Evolutionary conservation across 2,329 filamentous ascomycete species (phyloP), one percentile per base, ranked within the genome.

Genomic region (Fusarium sambucinum): DNA sequence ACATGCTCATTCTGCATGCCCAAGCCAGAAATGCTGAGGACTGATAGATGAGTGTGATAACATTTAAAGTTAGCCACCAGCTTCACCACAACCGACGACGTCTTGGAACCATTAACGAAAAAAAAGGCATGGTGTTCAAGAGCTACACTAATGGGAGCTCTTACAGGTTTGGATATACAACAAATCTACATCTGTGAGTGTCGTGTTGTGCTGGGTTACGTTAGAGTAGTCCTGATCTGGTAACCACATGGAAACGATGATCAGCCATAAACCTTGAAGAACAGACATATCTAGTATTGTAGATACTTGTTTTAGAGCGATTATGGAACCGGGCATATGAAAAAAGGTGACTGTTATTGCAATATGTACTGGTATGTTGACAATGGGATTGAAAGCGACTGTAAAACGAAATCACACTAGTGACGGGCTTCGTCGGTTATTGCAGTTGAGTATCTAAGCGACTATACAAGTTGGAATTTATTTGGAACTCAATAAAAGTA

Each of bases 21-120:
- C 33, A 25, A 29, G 23, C 13, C 30, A 57, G 12, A 29, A 33
- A 27, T 37, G 12, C 17, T 51, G 30, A 33, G 38, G 44, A 50
- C 44, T 55, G 61, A 45, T 37, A 35, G 32, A 32, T 47, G 30
- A 30, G 16, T 52, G 52, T 25, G 35, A 55, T 52, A n/a, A 29
- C 23, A 21, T 25, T 13, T n/a, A 11, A 44, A 52, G n/a, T 41
- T 46, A 32, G 21, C 27, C 37, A 47, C 25, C 12, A 6, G 19
- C 30, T 51, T 55, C 37, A 41, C 27, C 27, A 42, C 50, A 32
- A 11, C 27, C 14, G 13, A 13, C 7, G 19, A 41, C 16, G 12
- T 14, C 12, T 29, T 21, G 4, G 19, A 14, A 21, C n/a, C 23
- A 19, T 16, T 21, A 21, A 12, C 11, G 11, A 59, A 21, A n/a